Base-by-base conservation (phyloP, 2,329 filamentous ascomycete genomes). In the Lecanosticta acicola region DNA sequence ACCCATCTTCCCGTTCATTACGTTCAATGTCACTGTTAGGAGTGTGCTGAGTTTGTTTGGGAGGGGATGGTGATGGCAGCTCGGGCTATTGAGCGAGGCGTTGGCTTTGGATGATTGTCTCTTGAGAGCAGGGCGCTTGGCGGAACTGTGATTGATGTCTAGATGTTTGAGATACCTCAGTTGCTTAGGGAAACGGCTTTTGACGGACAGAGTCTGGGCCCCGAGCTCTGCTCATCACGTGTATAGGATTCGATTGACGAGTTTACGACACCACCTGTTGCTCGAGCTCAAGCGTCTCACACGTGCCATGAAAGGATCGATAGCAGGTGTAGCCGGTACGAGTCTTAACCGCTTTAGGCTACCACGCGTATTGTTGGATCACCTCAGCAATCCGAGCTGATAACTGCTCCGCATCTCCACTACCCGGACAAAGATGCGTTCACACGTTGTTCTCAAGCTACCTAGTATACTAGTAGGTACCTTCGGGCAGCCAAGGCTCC, bases 1-100 rank as follows among this genome's bases (percentile, higher is more conserved):
- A 8, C 78, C 79, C 0, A 57, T 66, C 17, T 77, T 72, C 41
- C 78, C 78, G 0, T 77, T 72, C 49, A 76, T 79, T 3, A 68
- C 79, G 5, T 37, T 37, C 35, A 37, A 37, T 19, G 14, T 37
- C 35, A 37, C 35, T 19, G 35, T 37, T 3, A 3, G 9, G 18
- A 16, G 14, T 11, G 14, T 37, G 14, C 35, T 37, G 11, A 10
- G 14, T n/a, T 16, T 37, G 14, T 19, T 37, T 29, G 24, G 24
- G 11, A 29, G 11, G 24, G 24, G 24, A 7, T 29, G 24, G 24
- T 29, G 11, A 29, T 29, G 24, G 7, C 11, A 11, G 24, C 24
- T 29, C 11, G 11, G 5, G 24, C 24, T 29, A 5, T 29, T 11
- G 24, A 29, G 24, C 24, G 24, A 29, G 24, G 24, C 24, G 24